These are phyloP conservation scores for Arthrobotrys megalospora DNA, from an alignment of 2,329 filamentous ascomycete genomes.

Conservation along the genomic window DNA sequence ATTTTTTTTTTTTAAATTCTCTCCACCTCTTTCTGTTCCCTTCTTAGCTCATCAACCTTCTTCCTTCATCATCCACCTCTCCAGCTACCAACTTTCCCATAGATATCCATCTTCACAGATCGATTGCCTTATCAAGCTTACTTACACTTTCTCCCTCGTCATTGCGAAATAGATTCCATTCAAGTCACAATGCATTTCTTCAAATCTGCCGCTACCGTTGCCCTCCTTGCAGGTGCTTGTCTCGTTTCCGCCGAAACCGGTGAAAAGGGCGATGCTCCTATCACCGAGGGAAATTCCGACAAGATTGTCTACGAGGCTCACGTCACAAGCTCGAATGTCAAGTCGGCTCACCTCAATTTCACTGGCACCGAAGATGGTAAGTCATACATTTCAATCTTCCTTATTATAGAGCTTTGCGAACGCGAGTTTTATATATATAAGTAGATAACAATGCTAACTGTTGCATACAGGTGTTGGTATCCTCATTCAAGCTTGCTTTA, in stretches of 20 bases:
- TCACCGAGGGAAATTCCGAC: slow-evolving; percentile 36
- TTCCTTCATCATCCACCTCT: background rate
- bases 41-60: background rate
- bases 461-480: slow-evolving; percentile 41
- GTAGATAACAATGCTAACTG: background rate
- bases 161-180: slow-evolving; percentile 16
- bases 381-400: background rate
- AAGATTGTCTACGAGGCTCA: slow-evolving; percentile 44
- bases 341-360: slow-evolving; percentile 45
- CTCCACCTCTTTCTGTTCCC: background rate
- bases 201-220: slow-evolving; percentile 31
- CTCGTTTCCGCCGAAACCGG: slow-evolving; percentile 45
- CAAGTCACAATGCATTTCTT: slow-evolving; percentile 48
- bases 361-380: slow-evolving; percentile 50
- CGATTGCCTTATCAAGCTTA: background rate
- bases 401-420: background rate
- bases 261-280: slow-evolving; percentile 37
- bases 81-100: background rate
- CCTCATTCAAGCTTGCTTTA: slow-evolving; percentile 37
- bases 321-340: slow-evolving; percentile 30
- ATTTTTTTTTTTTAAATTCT: slow-evolving; percentile 9
- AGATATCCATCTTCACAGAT: slow-evolving; percentile 3
- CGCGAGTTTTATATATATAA: background rate
- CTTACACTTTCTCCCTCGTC: slow-evolving; percentile 13
- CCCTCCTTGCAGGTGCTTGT: slow-evolving; percentile 30